A percentile compares a stretch with the other conserved stretches of the same genome.
phyloP scores from a whole-genome alignment of 2,329 filamentous ascomycete genomes.

The Shiraia sp. region DNA sequence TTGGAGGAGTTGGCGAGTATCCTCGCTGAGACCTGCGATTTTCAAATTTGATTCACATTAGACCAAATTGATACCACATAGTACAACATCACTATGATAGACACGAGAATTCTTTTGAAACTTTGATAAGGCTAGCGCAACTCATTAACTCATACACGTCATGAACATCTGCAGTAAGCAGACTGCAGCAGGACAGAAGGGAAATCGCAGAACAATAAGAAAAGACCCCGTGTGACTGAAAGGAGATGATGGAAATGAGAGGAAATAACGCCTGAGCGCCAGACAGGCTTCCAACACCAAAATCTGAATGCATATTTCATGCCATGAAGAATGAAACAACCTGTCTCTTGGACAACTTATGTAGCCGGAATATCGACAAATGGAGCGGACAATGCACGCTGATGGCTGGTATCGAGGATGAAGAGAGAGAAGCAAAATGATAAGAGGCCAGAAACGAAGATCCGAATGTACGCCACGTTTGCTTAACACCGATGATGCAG shows the following conservation, averaged over 20 bases:
- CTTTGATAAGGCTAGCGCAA: constrained; percentile 20
- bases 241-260: constrained; percentile 11
- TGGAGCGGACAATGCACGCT: too few relatives aligned
- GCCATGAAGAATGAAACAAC: constrained; percentile 19
- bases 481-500: constrained; percentile 19
- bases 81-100: neutral
- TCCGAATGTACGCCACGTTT: constrained; percentile 28
- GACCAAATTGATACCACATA: neutral
- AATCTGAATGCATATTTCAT: constrained; percentile 15
- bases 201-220: constrained; percentile 14
- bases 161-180: constrained; percentile 25
- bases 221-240: constrained; percentile 13
- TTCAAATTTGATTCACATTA: too few relatives aligned
- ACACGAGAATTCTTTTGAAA: constrained; percentile 3
- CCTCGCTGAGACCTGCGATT: constrained; percentile 41
- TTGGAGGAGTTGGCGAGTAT: constrained; percentile 63
- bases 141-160: constrained; percentile 33
- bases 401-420: constrained; percentile 18
- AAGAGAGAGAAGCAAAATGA: constrained; percentile 15
- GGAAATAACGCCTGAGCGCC: constrained; percentile 15
- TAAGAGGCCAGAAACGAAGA: constrained; percentile 13
- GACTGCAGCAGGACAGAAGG: constrained; percentile 26
- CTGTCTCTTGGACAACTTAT: constrained; percentile 24
- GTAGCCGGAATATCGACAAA: too few relatives aligned
- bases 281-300: constrained; percentile 19